phyloP scores from a whole-genome alignment of 495 filamentous ascomycete genomes.

The Penicillium subrubescens region DNA sequence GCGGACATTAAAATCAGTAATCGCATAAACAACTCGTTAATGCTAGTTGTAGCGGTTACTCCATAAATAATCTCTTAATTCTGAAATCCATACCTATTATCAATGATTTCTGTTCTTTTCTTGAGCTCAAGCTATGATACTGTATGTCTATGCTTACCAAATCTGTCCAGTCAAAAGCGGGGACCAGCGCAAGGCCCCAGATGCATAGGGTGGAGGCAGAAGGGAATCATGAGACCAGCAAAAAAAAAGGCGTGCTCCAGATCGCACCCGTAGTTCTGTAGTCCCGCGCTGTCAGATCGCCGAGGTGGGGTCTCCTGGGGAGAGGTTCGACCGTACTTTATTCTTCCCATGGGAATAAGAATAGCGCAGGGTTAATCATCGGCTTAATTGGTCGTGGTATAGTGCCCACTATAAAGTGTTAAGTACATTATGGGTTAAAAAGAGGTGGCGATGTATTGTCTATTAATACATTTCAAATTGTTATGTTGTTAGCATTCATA shows the following conservation, averaged over 20 bases:
- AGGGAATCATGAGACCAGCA: slow-evolving; percentile 27
- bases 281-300: slow-evolving; percentile 28
- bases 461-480: too few species aligned
- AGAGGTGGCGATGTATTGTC: neutral
- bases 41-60: too few species aligned
- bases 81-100: neutral
- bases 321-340: neutral
- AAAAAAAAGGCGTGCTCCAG: slow-evolving; percentile 24
- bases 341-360: neutral
- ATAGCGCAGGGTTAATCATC: neutral
- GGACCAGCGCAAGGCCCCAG: slow-evolving; percentile 8
- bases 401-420: neutral
- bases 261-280: neutral
- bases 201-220: slow-evolving; percentile 16
- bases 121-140: neutral
- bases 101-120: neutral
- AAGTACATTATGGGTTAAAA: neutral
- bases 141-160: neutral
- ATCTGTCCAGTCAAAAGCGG: neutral
- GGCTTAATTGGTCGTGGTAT: neutral
- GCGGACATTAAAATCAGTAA: neutral
- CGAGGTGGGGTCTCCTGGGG: slow-evolving; percentile 6
- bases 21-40: too few species aligned
- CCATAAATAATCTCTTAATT: too few species aligned
- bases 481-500: neutral